Conservation (phyloP, 2,329 filamentous ascomycete species). For the Exophiala aquamarina region DNA sequence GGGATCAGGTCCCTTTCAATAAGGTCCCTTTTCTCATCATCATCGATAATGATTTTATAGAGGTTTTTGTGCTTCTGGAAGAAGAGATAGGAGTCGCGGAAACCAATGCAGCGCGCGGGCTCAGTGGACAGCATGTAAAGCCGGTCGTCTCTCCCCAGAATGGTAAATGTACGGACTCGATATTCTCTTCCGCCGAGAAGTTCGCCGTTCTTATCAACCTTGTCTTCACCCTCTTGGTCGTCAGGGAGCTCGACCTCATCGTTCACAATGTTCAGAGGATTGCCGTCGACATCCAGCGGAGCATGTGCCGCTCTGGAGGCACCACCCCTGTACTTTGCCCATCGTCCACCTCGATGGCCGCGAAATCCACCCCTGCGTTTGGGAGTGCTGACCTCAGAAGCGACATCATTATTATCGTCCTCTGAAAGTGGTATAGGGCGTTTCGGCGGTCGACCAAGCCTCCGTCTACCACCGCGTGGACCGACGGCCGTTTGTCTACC, state of each 20-base stretch:
- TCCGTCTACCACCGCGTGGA: conserved; percentile 39
- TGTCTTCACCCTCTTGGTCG: conserved; percentile 84
- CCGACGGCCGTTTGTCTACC: conserved; percentile 50
- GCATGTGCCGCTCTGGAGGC: conserved; percentile 77
- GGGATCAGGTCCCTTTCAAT: conserved; percentile 95
- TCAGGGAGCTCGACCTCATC: conserved; percentile 89
- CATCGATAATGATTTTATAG: conserved; percentile 96
- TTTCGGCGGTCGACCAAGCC: conserved; percentile 83
- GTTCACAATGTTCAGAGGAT: conserved; percentile 82
- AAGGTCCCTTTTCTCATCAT: conserved; percentile 94
- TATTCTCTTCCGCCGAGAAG: conserved; percentile 85
- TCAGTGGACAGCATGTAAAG: conserved; percentile 99
- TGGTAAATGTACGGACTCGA: conserved; percentile 90
- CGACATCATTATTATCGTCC: conserved; percentile 47
- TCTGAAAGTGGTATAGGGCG: conserved; percentile 76
- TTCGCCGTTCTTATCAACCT: conserved; percentile 87
- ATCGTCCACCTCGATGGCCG: conserved; percentile 60
- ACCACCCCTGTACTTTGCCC: conserved; percentile 71
- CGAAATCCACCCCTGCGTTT: conserved; percentile 65
- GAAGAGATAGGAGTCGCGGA: conserved; percentile 97
- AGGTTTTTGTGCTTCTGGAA: conserved; percentile 97
- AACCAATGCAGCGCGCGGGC: conserved; percentile 92
- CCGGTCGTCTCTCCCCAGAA: conserved; percentile 76
- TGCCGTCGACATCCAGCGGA: conserved; percentile 90
- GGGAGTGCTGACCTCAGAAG: conserved; percentile 51